Conservation (phyloP, 2,329 filamentous ascomycete species). For the Lanzia echinophila region DNA sequence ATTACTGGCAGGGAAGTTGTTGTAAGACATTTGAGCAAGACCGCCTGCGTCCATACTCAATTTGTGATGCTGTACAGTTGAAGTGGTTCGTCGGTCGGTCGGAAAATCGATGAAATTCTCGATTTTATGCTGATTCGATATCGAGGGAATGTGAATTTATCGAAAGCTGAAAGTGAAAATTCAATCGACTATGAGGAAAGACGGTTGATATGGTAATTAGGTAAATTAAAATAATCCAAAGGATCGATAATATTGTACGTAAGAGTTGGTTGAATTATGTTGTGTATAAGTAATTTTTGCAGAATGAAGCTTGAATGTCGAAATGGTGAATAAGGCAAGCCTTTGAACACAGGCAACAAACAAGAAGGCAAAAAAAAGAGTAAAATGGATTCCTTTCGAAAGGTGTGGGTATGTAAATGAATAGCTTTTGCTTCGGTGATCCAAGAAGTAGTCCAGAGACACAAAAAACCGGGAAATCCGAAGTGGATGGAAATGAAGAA, state of each 20-base stretch:
- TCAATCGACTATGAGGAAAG: neutral
- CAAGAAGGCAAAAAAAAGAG: neutral
- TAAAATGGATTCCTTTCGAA: neutral
- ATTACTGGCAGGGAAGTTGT: constrained; percentile 64
- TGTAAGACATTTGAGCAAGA: constrained; percentile 99
- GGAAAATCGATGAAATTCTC: neutral
- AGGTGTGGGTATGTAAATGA: neutral
- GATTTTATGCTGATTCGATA: neutral
- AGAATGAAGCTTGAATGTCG: constrained; percentile 2
- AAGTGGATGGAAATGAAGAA: neutral
- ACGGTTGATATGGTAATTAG: constrained; percentile 1
- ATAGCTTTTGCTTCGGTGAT: neutral
- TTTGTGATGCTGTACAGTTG: constrained; percentile 20
- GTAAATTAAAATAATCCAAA: constrained; percentile 10
- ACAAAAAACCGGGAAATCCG: neutral
- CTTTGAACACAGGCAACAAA: constrained; percentile 1
- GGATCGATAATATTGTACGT: constrained; percentile 2
- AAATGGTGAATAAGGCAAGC: neutral
- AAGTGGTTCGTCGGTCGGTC: neutral
- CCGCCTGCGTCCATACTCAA: constrained; percentile 82
- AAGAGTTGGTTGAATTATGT: neutral
- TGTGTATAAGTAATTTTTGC: neutral
- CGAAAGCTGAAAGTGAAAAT: neutral
- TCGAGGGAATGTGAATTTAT: neutral
- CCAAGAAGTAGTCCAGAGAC: constrained; percentile 1